These are phyloP conservation scores for Umbelopsis sp. DNA, from an alignment of 371 early-diverging fungal genomes.

Conservation along the genomic window DNA sequence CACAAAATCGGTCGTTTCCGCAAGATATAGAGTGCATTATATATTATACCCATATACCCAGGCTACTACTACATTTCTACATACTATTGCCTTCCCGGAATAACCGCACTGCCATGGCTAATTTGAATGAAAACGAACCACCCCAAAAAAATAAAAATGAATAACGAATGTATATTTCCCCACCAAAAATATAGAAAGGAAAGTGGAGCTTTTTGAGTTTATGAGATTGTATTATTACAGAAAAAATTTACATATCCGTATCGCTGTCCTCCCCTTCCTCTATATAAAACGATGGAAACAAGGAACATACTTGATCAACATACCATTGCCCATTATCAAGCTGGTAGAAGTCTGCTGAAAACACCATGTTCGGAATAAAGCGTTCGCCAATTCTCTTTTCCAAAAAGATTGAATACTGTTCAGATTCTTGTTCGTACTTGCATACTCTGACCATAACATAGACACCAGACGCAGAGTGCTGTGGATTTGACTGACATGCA, in stretches of 20 bases:
- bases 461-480: background rate
- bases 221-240: constrained; percentile 2
- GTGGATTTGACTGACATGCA: background rate
- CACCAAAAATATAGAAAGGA: background rate
- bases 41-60: background rate
- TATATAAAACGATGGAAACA: constrained; percentile 54
- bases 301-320: constrained; percentile 32
- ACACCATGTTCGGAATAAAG: constrained; percentile 39
- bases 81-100: background rate
- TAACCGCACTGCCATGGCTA: background rate
- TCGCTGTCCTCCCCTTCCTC: constrained; percentile 37
- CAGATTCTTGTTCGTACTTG: constrained; percentile 21
- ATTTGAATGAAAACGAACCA: background rate
- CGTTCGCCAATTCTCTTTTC: constrained; percentile 36
- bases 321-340: constrained; percentile 50
- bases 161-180: background rate
- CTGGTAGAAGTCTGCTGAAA: constrained; percentile 36
- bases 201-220: background rate
- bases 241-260: constrained; percentile 25
- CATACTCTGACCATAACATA: constrained; percentile 21
- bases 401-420: constrained; percentile 29
- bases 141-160: background rate
- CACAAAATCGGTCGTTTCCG: constrained; percentile 14
- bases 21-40: background rate
- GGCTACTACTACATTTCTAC: background rate